Conservation (phyloP, 129 eudicot species). For the Centaurea solstitialis region DNA sequence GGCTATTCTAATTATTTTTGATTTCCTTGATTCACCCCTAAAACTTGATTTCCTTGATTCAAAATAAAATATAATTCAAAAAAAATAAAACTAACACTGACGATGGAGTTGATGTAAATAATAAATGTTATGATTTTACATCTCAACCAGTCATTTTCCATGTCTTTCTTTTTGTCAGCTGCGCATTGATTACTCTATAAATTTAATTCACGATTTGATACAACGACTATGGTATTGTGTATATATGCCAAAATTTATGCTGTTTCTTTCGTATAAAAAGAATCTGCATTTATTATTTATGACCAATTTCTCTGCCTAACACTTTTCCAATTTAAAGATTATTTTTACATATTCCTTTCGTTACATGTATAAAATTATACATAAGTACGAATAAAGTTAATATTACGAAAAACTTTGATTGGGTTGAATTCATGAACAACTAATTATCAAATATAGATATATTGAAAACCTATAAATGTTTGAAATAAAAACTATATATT, state of each 20-base stretch:
- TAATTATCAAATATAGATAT: neutral
- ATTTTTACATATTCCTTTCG: neutral
- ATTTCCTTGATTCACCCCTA: no score
- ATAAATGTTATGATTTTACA: conserved; percentile 18
- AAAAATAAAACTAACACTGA: neutral
- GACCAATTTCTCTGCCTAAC: conserved; percentile 2
- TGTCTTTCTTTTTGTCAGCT: conserved; percentile 23
- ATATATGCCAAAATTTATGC: conserved; percentile 36
- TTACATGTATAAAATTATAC: neutral
- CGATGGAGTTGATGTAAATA: conserved; percentile 11
- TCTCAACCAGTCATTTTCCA: conserved; percentile 33
- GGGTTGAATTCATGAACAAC: neutral
- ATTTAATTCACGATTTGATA: conserved; percentile 37
- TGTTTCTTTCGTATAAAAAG: conserved; percentile 23
- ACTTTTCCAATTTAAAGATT: neutral
- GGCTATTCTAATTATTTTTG: no score
- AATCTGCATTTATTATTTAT: conserved; percentile 34
- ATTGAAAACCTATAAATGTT: no score
- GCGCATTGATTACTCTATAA: conserved; percentile 26
- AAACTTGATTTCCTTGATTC: neutral
- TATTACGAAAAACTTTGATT: neutral
- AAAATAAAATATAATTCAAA: neutral
- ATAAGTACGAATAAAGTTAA: no score
- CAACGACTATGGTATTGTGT: conserved; percentile 33
- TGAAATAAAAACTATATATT: no score